Base-by-base conservation (phyloP, 306 rosid species). In the Inga oerstediana region DNA sequence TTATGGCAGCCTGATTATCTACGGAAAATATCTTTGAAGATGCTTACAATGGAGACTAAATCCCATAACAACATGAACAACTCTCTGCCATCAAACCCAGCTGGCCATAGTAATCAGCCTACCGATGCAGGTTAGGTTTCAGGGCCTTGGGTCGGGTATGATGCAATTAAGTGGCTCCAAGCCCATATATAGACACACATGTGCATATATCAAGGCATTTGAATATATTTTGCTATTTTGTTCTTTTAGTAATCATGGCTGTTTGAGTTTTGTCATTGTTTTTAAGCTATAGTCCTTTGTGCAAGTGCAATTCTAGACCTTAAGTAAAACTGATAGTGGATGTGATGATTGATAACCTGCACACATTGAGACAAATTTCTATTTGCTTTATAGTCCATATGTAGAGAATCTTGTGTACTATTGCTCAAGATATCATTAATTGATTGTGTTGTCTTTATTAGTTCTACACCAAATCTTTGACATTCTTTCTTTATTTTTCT, bases 1-100 rank as follows among this genome's bases (percentile, higher is more conserved):
- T 79, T 10, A 79, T 87, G 84, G 74, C 88, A 89, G 92, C 37
- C 85, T 76, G 91, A 89, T 86, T 87, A 89, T 80, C 78, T 87
- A 54, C 69, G 88, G 78, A 82, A 89, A 79, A 89, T 89, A 76
- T 79, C 89, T 51, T 59, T 84, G 87, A 88, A 86, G 88, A 87
- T 89, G 91, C 82, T 85, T 79, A 83, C 85, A 0, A 89, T 89
- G 98, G 97, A 94, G 88, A 88, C 85, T 51, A 91, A 88, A 85
- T 87, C 97, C 79, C 95, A 88, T 79, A 85, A 74, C 22, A 49
- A 86, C 4, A 76, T 88, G 51, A 81, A 86, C 79, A 89, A 72
- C 80, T 51, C 64, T 69, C 68, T 83, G 81, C 73, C 91, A 64
- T 10, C 90, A 67, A 93, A 88, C 79, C 82, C 86, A 69, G 90